Base-by-base conservation (phyloP, 306 rosid genomes). In the Malus sieversii region DNA sequence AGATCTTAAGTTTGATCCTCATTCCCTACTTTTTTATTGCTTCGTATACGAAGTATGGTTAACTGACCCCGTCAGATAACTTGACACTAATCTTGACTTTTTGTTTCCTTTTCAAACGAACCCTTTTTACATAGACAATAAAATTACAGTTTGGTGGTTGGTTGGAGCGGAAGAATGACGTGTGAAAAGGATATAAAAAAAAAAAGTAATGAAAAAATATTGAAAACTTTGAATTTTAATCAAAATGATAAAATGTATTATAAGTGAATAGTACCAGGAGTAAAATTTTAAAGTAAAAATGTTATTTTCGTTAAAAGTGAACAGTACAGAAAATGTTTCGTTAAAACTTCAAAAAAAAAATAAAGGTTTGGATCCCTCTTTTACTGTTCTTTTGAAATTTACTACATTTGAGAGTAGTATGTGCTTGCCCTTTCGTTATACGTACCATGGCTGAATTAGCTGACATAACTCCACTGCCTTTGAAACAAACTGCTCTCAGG, bases 371-470 rank as follows among this genome's bases (percentile, higher is more conserved):
- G 15, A 16, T 32, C 12, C 1, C 8, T 8, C 8, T 64, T 64
- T 8, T 32, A 64, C 35, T 32, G 1, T 30, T 29, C 42, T 32
- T 64, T 1, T 32, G 35, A 64, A 29, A 8, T 11, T 38, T 59
- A 38, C 57, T 42, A 59, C 42, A 45, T 59, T 23, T 59, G 55
- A 25, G 68, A 42, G 2, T 59, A 40, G 30, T 3, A 18, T 7
- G 25, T 22, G 35, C 53, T 12, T 57, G 22, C 55, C 32, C 76
- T 12, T 25, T n/a, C 2, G 23, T 58, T 23, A 58, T 22, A 57
- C 38, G 35, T 23, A 15, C 57, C 3, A 42, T 12, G 67, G 68
- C 58, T 60, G 68, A 42, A 73, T 59, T 73, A 25, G 77, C 57
- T 73, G 58, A 60, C 68, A 32, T 32, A 64, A 8, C n/a, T 5